Percentiles rank a stretch among this genome's conserved stretches.
These are phyloP conservation scores for Didymella pinodella DNA, from an alignment of 2,329 filamentous ascomycete genomes.

Conservation along the genomic window DNA sequence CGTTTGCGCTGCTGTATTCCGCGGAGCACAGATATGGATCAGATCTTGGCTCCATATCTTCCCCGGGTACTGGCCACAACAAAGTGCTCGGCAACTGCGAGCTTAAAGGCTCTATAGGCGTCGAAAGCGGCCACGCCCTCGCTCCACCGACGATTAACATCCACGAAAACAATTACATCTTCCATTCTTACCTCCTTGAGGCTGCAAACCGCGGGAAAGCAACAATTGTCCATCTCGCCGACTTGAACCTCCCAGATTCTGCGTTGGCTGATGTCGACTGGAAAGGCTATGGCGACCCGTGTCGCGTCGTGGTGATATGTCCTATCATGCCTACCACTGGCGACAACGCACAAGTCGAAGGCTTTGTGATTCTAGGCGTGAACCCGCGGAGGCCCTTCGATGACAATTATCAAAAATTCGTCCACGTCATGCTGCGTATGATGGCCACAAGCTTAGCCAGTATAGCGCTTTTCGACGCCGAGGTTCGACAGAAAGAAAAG, in stretches of 20 bases:
- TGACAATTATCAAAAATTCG: conserved; percentile 50
- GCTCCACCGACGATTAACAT: conserved; percentile 39
- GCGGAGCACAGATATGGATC: conserved; percentile 25
- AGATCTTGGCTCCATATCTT: conserved; percentile 29
- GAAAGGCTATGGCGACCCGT: conserved; percentile 48
- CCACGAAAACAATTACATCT: conserved; percentile 28
- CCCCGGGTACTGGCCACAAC: conserved; percentile 22
- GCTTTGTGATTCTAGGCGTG: conserved; percentile 51
- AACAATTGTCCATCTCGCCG: conserved; percentile 39
- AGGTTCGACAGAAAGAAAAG: conserved; percentile 48
- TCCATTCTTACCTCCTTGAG: conserved; percentile 37
- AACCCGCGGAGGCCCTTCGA: conserved; percentile 52
- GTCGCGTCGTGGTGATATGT: conserved; percentile 46
- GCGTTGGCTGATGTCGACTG: conserved; percentile 41
- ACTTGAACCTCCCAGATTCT: conserved; percentile 36
- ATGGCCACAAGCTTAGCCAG: conserved; percentile 52
- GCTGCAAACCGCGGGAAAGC: conserved; percentile 40
- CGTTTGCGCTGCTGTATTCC: conserved; percentile 39
- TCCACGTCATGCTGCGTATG: conserved; percentile 48
- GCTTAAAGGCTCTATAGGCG: conserved; percentile 39
- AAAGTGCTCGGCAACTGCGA: conserved; percentile 23
- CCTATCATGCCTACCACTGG: conserved; percentile 49
- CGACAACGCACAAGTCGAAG: conserved; percentile 43
- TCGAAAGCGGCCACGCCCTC: conserved; percentile 33
- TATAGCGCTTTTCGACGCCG: conserved; percentile 51